These are phyloP conservation scores for Geoglossum glabrum DNA, from an alignment of 495 filamentous ascomycete genomes.

Conservation along the genomic window DNA sequence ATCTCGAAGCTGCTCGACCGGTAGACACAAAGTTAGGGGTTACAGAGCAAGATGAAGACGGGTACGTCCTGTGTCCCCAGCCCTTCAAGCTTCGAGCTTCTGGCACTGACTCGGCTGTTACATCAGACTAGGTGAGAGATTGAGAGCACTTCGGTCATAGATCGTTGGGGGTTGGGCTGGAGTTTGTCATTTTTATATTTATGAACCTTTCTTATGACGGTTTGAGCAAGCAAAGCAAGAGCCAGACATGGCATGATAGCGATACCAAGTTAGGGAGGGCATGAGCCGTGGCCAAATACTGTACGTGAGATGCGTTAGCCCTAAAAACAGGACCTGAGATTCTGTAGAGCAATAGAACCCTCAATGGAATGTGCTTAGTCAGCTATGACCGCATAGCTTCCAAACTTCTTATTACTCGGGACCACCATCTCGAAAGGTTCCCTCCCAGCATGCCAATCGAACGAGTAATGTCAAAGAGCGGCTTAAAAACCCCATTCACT, in stretches of 20 bases:
- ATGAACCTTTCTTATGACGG: too few species aligned
- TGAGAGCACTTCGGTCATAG: constrained; percentile 14
- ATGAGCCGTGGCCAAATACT: too few species aligned
- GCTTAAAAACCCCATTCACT: neutral
- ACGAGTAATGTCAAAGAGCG: neutral
- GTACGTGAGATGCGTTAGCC: too few species aligned
- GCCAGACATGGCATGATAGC: too few species aligned
- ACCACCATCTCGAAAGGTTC: neutral
- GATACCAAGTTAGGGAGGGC: too few species aligned
- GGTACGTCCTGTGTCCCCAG: constrained; percentile 8
- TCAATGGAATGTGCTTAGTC: too few species aligned
- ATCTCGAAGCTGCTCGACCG: constrained; percentile 42
- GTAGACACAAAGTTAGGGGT: constrained; percentile 30
- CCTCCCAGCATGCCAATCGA: neutral
- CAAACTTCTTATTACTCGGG: too few species aligned
- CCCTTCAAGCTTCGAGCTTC: neutral
- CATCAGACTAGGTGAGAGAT: constrained; percentile 24
- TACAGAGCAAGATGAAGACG: constrained; percentile 41
- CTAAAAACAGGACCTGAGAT: too few species aligned
- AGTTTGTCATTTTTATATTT: too few species aligned
- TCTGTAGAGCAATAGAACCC: too few species aligned
- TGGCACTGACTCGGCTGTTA: neutral
- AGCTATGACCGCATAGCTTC: too few species aligned
- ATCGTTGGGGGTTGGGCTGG: neutral
- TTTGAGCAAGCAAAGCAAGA: too few species aligned